These are phyloP conservation scores for Citrus glauca DNA, from an alignment of 345 rosid genomes.

Conservation along the genomic window DNA sequence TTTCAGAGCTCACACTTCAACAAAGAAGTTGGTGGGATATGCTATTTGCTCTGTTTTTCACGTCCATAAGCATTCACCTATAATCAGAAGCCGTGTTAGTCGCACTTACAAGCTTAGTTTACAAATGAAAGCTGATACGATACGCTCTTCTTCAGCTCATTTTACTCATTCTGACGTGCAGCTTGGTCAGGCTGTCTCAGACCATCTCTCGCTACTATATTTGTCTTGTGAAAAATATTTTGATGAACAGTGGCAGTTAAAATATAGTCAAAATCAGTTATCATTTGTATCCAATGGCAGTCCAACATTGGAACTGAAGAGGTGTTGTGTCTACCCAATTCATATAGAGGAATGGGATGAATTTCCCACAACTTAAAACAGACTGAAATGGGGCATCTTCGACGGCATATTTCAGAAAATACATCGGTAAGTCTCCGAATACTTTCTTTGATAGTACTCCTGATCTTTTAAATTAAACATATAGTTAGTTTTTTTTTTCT, in stretches of 20 bases:
- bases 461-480: too few species aligned
- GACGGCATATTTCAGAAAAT: too few species aligned
- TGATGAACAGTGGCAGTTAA: background rate
- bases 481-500: too few species aligned
- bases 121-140: background rate
- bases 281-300: background rate
- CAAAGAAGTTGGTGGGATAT: too few species aligned
- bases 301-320: background rate
- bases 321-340: background rate
- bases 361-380: too few species aligned
- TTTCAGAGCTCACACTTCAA: too few species aligned
- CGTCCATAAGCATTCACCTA: background rate
- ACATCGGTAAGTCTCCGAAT: too few species aligned
- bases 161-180: background rate
- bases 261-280: background rate
- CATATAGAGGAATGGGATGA: too few species aligned
- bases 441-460: too few species aligned
- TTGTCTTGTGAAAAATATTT: background rate
- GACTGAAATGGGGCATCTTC: too few species aligned
- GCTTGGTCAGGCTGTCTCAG: background rate
- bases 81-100: background rate
- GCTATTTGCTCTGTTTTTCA: background rate
- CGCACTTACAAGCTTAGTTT: background rate
- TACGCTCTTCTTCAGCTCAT: background rate
- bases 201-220: background rate